Percentiles rank a stretch among this genome's conserved stretches.
Conservation (phyloP, 1,139 yeast species). For the Candida buenavistaensis region DNA sequence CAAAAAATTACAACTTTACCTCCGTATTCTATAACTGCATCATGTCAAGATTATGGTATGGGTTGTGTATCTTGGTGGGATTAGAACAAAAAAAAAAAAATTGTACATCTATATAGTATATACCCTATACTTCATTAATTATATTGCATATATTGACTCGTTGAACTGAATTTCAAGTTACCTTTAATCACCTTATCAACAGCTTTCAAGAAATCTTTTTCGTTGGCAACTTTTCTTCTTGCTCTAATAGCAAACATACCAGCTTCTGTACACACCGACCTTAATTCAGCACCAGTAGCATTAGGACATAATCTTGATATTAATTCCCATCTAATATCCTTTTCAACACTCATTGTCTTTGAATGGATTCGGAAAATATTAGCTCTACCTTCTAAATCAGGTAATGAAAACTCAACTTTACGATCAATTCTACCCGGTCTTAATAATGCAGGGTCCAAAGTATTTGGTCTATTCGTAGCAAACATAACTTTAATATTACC, state of each 20-base stretch:
- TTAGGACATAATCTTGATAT: constrained; percentile 96
- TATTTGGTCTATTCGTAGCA: constrained; percentile 97
- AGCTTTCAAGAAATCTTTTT: constrained; percentile 94
- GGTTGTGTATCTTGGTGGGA: constrained; percentile 98
- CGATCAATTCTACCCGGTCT: constrained; percentile 99
- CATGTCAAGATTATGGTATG: constrained; percentile 95
- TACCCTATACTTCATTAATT: constrained; percentile 35
- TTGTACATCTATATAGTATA: not conserved
- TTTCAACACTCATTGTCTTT: constrained; percentile 94
- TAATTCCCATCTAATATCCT: constrained; percentile 97
- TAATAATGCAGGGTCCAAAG: constrained; percentile 94
- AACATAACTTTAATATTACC: constrained; percentile 99
- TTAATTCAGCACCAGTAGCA: constrained; percentile 96
- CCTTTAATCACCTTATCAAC: constrained; percentile 98
- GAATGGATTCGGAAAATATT: constrained; percentile 96
- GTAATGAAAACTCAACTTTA: constrained; percentile 93
- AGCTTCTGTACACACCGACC: constrained; percentile 96
- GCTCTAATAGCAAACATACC: constrained; percentile 99
- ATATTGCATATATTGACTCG: constrained; percentile 97
- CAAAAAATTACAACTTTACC: constrained; percentile 49
- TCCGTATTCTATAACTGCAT: constrained; percentile 82
- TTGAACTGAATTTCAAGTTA: constrained; percentile 94
- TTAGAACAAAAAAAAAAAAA: constrained; percentile 8
- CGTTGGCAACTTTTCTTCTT: constrained; percentile 95
- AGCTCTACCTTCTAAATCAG: constrained; percentile 97